A percentile compares a stretch with the other conserved stretches of the same genome.
These are phyloP conservation scores for Cryptococcus neoformans DNA, from an alignment of 1,284 basidiomycete species.

Conservation along the genomic window DNA sequence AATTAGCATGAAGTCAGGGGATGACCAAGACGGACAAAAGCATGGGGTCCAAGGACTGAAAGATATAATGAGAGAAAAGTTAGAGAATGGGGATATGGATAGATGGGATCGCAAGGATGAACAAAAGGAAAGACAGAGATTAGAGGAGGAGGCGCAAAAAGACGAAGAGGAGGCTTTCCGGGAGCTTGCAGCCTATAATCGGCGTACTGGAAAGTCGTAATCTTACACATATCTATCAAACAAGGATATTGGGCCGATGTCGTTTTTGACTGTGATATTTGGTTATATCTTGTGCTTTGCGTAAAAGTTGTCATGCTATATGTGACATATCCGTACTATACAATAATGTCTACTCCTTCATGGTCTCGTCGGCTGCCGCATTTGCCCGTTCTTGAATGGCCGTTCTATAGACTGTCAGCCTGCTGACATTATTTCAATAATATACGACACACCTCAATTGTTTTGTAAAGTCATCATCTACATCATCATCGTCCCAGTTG, in stretches of 20 bases:
- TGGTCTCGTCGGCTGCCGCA: constrained; percentile 31
- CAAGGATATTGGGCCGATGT: background rate
- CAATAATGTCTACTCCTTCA: constrained; percentile 38
- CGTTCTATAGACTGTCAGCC: constrained; percentile 15
- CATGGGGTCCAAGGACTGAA: constrained; percentile 29
- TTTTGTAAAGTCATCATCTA: constrained; percentile 95
- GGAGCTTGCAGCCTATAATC: constrained; percentile 41
- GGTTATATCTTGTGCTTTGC: background rate
- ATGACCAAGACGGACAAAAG: constrained; percentile 59
- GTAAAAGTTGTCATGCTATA: background rate
- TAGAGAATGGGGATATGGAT: constrained; percentile 24
- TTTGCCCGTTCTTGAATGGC: constrained; percentile 41
- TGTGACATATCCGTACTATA: background rate
- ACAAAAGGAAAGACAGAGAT: constrained; percentile 14
- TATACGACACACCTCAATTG: constrained; percentile 70
- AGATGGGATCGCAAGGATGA: constrained; percentile 24
- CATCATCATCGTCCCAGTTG: constrained; percentile 99
- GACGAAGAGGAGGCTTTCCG: constrained; percentile 43
- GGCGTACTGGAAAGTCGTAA: constrained; percentile 20
- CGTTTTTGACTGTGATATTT: background rate
- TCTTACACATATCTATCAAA: background rate
- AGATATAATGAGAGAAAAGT: constrained; percentile 27
- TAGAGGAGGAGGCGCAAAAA: constrained; percentile 24
- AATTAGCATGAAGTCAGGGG: constrained; percentile 33
- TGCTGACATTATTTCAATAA: background rate